Evolutionary conservation across 345 rosid species (phyloP).

Genomic region (Camelina sativa): DNA sequence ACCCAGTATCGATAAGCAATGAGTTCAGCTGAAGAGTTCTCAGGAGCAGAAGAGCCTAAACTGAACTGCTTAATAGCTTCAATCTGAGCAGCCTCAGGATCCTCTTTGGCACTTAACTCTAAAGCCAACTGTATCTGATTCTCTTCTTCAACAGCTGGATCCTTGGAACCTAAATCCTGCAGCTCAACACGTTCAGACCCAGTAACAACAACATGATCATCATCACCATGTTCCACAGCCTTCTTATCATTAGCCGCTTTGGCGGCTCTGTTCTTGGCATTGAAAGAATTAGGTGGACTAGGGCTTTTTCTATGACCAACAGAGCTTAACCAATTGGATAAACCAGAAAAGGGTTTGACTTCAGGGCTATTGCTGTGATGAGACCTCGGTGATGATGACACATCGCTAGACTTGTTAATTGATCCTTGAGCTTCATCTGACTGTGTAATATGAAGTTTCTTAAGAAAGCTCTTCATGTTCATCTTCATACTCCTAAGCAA

Average conservation of each 20-base stretch:
- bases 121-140: slow-evolving; percentile 91
- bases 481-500: slow-evolving; percentile 40
- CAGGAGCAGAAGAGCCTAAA: slow-evolving; percentile 78
- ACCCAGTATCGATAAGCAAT: slow-evolving; percentile 96
- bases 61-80: slow-evolving; percentile 96
- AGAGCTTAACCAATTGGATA: slow-evolving; percentile 86
- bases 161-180: slow-evolving; percentile 48
- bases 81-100: slow-evolving; percentile 96
- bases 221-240: slow-evolving; percentile 52
- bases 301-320: slow-evolving; percentile 67
- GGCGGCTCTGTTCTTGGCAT: slow-evolving; percentile 38
- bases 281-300: slow-evolving; percentile 67
- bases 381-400: slow-evolving; percentile 33
- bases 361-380: slow-evolving; percentile 46
- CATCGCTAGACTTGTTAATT: slow-evolving; percentile 38
- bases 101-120: slow-evolving; percentile 94
- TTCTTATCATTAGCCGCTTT: background rate
- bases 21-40: slow-evolving; percentile 89
- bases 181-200: slow-evolving; percentile 6
- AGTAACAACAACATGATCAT: slow-evolving; percentile 52
- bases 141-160: slow-evolving; percentile 80
- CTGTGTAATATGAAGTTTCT: slow-evolving; percentile 80
- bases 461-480: slow-evolving; percentile 84
- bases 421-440: slow-evolving; percentile 67
- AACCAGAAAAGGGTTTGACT: slow-evolving; percentile 67